Percentiles rank a stretch among this genome's conserved stretches.
These are phyloP conservation scores for Sugiyamaella sp. DNA, from an alignment of 1,139 yeast genomes.

Conservation along the genomic window DNA sequence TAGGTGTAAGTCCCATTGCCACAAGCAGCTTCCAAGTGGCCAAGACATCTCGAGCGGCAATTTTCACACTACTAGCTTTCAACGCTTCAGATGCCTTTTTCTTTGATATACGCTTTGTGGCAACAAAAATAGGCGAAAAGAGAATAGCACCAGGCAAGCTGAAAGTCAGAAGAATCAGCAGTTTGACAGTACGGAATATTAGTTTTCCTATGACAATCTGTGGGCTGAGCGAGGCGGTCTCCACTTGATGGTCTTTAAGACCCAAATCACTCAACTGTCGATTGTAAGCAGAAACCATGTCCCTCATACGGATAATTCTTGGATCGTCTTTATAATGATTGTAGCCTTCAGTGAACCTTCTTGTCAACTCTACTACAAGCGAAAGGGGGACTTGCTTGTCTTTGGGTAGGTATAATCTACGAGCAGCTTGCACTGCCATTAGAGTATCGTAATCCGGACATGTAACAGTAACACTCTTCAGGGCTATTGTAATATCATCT, in stretches of 20 bases:
- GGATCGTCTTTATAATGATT: conserved; percentile 73
- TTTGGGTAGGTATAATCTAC: conserved; percentile 83
- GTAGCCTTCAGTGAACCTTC: conserved; percentile 82
- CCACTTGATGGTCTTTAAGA: conserved; percentile 90
- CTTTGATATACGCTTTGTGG: conserved; percentile 72
- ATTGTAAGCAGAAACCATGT: conserved; percentile 70
- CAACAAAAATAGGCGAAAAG: conserved; percentile 83
- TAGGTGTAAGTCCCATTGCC: conserved; percentile 85
- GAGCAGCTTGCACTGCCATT: conserved; percentile 90
- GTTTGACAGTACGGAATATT: conserved; percentile 55
- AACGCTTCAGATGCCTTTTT: conserved; percentile 78
- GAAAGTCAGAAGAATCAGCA: conserved; percentile 57
- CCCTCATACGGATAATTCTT: conserved; percentile 59
- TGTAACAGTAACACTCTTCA: conserved; percentile 87
- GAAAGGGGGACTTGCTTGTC: conserved; percentile 75
- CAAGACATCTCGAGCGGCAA: conserved; percentile 87
- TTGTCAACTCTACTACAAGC: conserved; percentile 83
- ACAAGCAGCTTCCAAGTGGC: conserved; percentile 96
- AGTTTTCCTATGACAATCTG: conserved; percentile 52
- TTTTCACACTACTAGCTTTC: conserved; percentile 86
- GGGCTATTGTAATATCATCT: conserved; percentile 70
- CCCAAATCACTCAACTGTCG: conserved; percentile 65
- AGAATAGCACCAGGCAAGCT: conserved; percentile 85
- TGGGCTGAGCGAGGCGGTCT: conserved; percentile 58
- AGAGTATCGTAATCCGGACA: conserved; percentile 92